phyloP scores from a whole-genome alignment of 768 basidiomycete genomes.

The Sporobolomyces pararoseus region DNA sequence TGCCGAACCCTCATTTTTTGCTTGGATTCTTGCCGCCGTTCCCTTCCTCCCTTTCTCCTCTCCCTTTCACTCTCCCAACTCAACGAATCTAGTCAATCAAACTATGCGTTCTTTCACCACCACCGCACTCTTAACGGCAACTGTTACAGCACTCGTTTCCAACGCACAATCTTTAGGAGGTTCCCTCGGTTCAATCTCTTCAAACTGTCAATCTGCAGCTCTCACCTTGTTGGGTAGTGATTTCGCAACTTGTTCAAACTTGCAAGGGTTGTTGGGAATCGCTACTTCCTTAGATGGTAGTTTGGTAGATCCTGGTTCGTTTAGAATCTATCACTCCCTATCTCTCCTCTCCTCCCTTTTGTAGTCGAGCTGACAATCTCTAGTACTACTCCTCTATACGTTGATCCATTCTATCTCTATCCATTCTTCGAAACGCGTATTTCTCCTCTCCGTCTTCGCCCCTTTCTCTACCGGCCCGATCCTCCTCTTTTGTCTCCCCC shows the following conservation, averaged over 20 bases:
- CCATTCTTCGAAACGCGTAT: background rate
- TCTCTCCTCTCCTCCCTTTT: background rate
- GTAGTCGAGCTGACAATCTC: background rate
- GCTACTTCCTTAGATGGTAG: background rate
- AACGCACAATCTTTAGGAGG: slow-evolving; percentile 2
- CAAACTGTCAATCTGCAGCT: slow-evolving; percentile 1
- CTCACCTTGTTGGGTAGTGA: slow-evolving; percentile 1
- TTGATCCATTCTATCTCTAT: too few species aligned
- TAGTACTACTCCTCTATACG: background rate
- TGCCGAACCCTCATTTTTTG: too few species aligned
- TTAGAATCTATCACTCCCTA: background rate
- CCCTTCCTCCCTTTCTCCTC: too few species aligned
- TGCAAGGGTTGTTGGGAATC: slow-evolving; percentile 7
- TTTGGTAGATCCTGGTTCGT: slow-evolving; percentile 6
- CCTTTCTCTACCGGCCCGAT: too few species aligned
- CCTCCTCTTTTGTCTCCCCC: too few species aligned
- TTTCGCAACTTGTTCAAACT: slow-evolving; percentile 17
- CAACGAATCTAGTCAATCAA: too few species aligned
- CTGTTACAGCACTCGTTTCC: too few species aligned
- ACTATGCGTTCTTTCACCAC: background rate
- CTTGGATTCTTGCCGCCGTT: too few species aligned
- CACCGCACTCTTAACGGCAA: background rate
- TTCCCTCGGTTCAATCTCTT: background rate
- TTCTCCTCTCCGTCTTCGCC: background rate
- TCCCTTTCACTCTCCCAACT: too few species aligned